Base-by-base conservation (phyloP, 2,329 filamentous ascomycete species). In the Colletotrichum destructivum region DNA sequence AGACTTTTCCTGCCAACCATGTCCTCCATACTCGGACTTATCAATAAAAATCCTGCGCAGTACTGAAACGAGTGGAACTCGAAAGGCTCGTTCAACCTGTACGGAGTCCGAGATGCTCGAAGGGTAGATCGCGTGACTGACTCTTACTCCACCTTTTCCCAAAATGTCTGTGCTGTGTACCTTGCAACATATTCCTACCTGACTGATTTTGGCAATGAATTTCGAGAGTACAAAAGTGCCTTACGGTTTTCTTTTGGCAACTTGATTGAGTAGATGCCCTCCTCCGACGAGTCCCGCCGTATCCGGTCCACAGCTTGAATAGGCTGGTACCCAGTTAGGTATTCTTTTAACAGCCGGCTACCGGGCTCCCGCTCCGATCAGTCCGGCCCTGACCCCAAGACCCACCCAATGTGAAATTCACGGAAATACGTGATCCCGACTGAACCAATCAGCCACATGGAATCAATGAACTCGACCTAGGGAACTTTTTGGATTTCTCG, bases 401-500 rank as follows among this genome's bases (percentile, higher is more conserved):
- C 54, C 21, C 18, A 21, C 18, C 2, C 11, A 15, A 38, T 9
- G 8, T 15, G 21, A 7, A 2, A 1, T 23, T 12, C 1, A 3
- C 71, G 71, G 68, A 73, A 59, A 59, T 71, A 73, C 46, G 62
- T 66, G 31, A 38, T 9, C 38, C 71, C 64, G 60, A n/a, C n/a
- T 15, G 11, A n/a, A 8, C 72, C 70, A 74, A 73, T 74, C 70
- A 70, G 15, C 40, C 51, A 15, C 18, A 18, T 13, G 23, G 35
- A 16, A 4, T 26, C 71, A 42, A 60, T 62, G 52, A 31, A 49
- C 35, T 44, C 18, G 31, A 18, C 47, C n/a, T 52, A 31, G 18
- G 9, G 31, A 60, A 67, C 66, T 68, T 71, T 74, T 73, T 73
- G 51, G 67, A 71, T 64, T 61, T 40, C 54, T 56, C 57, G 44